Evolutionary conservation across 2,329 filamentous ascomycete genomes (phyloP).

Genomic region (Venturia asperata): DNA sequence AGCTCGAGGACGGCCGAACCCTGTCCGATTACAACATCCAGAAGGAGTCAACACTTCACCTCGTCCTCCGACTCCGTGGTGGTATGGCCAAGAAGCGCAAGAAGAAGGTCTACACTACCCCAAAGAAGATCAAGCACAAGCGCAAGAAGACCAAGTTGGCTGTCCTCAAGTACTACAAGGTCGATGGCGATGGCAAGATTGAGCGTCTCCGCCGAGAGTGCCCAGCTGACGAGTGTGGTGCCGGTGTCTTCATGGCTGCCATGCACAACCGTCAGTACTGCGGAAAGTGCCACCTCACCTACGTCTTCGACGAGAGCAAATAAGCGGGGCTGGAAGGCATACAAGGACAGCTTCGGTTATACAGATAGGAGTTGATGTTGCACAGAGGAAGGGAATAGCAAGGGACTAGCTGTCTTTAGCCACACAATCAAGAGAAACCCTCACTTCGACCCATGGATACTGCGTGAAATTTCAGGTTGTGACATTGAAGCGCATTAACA

Average conservation of each 20-base stretch:
- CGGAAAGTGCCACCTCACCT: conserved; percentile 63
- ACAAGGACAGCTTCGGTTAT: neutral
- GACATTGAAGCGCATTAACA: neutral
- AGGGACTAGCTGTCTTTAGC: neutral
- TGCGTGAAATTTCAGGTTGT: neutral
- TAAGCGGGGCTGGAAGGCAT: conserved; percentile 30
- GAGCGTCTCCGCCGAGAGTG: conserved; percentile 98
- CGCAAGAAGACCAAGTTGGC: conserved; percentile 99
- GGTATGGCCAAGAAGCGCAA: conserved; percentile 96
- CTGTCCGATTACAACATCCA: conserved; percentile 96
- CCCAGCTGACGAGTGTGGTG: conserved; percentile 88
- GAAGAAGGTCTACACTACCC: conserved; percentile 99
- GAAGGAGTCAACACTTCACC: conserved; percentile 58
- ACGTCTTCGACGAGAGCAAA: conserved; percentile 62
- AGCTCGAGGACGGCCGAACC: conserved; percentile 85
- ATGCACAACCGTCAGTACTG: conserved; percentile 99
- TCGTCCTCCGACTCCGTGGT: conserved; percentile 55
- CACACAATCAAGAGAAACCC: conserved; percentile 5
- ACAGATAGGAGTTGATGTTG: neutral
- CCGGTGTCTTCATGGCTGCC: conserved; percentile 99
- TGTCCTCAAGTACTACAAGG: conserved; percentile 99
- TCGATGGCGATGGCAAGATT: conserved; percentile 99
- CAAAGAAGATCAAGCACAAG: conserved; percentile 99
- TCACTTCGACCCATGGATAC: neutral
- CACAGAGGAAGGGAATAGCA: too few relatives aligned